phyloP scores from a whole-genome alignment of 306 rosid genomes.

The Astragalus membranaceus region DNA sequence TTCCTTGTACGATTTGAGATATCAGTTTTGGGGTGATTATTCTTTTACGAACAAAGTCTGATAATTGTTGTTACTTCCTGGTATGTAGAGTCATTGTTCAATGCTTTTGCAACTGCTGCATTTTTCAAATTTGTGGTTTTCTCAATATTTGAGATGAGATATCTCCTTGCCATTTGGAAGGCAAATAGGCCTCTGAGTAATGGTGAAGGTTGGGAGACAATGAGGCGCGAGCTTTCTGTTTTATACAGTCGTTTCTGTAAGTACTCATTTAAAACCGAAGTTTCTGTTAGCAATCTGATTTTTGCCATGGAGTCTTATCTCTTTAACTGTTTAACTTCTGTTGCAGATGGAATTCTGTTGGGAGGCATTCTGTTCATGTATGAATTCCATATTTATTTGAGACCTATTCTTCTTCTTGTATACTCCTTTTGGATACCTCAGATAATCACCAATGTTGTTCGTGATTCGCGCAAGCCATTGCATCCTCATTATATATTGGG shows the following conservation, averaged over 20 bases:
- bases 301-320: background rate
- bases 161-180: constrained; percentile 99
- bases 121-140: constrained; percentile 96
- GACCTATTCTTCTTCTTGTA: constrained; percentile 75
- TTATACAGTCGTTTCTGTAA: constrained; percentile 96
- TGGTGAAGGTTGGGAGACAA: constrained; percentile 97
- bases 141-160: constrained; percentile 99
- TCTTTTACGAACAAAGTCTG: background rate
- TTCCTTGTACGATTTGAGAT: too few species aligned
- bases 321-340: constrained; percentile 2
- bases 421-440: constrained; percentile 98
- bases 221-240: constrained; percentile 98
- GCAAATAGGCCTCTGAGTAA: constrained; percentile 83
- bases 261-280: constrained; percentile 20
- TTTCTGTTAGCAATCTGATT: constrained; percentile 3
- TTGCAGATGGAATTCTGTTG: constrained; percentile 93
- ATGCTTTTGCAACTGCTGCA: constrained; percentile 99
- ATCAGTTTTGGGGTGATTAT: too few species aligned
- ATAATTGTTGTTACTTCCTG: constrained; percentile 20
- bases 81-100: constrained; percentile 80
- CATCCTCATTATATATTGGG: constrained; percentile 94
- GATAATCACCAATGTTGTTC: constrained; percentile 74
- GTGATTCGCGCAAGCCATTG: constrained; percentile 92
- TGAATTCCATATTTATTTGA: constrained; percentile 79
- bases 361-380: constrained; percentile 97